phyloP scores from a whole-genome alignment of 495 filamentous ascomycete genomes.

The Hyaloscypha variabilis region DNA sequence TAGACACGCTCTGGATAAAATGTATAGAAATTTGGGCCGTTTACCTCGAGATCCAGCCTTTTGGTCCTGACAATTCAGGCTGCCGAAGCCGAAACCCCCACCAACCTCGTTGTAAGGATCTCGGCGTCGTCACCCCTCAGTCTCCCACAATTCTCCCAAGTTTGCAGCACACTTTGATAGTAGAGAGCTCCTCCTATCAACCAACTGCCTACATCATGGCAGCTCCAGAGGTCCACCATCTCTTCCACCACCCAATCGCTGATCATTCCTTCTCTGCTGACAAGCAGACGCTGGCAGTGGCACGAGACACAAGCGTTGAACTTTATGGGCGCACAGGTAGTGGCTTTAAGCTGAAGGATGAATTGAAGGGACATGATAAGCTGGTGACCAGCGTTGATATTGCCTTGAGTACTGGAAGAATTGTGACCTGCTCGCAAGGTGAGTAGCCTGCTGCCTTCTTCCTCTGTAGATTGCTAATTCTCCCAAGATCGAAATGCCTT shows the following conservation, averaged over 20 bases:
- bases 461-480: conserved; percentile 16
- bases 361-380: conserved; percentile 95
- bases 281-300: conserved; percentile 84
- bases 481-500: conserved; percentile 93
- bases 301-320: conserved; percentile 88
- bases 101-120: conserved; percentile 7
- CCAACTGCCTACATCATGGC: conserved; percentile 58
- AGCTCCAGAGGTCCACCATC: conserved; percentile 87
- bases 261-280: conserved; percentile 98
- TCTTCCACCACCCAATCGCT: conserved; percentile 94
- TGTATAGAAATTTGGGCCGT: background rate
- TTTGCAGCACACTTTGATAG: conserved; percentile 62
- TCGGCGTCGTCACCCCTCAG: conserved; percentile 22
- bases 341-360: conserved; percentile 83
- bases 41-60: background rate
- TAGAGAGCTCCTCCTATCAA: conserved; percentile 99
- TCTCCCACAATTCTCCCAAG: conserved; percentile 11
- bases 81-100: conserved; percentile 10
- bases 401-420: conserved; percentile 83
- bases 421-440: conserved; percentile 98
- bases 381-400: conserved; percentile 95
- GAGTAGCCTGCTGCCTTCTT: conserved; percentile 15
- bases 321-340: conserved; percentile 76
- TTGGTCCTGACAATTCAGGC: background rate
- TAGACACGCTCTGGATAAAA: background rate